A percentile compares a stretch with the other conserved stretches of the same genome.
Evolutionary conservation across 2,329 filamentous ascomycete species (phyloP).

Genomic region (Ramichloridium luteum): DNA sequence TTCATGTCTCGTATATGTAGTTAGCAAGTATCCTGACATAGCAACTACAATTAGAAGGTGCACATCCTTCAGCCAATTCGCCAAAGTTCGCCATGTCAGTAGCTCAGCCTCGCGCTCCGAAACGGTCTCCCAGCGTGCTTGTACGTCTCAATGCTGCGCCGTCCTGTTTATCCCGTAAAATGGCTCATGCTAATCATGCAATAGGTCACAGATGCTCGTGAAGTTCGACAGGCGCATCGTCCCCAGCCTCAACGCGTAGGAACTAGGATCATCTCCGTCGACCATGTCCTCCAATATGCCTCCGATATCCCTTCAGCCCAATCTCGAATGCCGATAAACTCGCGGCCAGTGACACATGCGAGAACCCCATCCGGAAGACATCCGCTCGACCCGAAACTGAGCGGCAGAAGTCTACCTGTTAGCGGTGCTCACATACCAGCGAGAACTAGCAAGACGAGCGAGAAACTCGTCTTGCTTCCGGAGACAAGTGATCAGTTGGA

Average conservation of each 20-base stretch:
- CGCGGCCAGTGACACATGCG: constrained; percentile 36
- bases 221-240: constrained; percentile 8
- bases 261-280: constrained; percentile 72
- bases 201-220: constrained; percentile 16
- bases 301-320: constrained; percentile 93
- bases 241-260: constrained; percentile 19
- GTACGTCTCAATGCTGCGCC: background rate
- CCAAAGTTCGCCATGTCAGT: background rate
- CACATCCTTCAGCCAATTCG: too few relatives aligned
- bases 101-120: background rate
- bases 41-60: too few relatives aligned
- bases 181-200: constrained; percentile 7
- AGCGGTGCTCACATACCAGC: constrained; percentile 52
- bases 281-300: constrained; percentile 87
- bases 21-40: too few relatives aligned
- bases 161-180: background rate
- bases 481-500: constrained; percentile 52
- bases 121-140: background rate
- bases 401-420: constrained; percentile 36
- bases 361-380: constrained; percentile 38
- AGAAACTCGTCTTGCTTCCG: constrained; percentile 90
- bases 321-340: constrained; percentile 56
- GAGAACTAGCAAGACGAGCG: constrained; percentile 83
- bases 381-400: constrained; percentile 43
- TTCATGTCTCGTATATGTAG: too few relatives aligned